These are phyloP conservation scores for Dendrobium nobile DNA, from an alignment of 106 monocot genomes.

Conservation along the genomic window DNA sequence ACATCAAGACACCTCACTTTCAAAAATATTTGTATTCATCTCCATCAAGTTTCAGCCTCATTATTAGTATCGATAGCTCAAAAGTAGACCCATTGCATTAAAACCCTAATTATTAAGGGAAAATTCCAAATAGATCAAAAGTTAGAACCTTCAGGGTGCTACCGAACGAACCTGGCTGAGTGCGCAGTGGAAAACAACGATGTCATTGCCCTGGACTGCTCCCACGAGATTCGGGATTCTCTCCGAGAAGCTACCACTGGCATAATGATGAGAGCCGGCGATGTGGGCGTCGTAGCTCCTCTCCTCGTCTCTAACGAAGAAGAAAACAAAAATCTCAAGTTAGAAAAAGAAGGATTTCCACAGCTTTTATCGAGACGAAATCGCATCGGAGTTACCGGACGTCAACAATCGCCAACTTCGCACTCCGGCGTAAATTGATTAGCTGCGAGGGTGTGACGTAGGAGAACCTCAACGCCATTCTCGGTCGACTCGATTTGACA, in stretches of 20 bases:
- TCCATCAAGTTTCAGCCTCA: no score
- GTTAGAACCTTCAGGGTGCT: no score
- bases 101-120: no score
- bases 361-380: neutral
- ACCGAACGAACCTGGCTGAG: constrained; percentile 64
- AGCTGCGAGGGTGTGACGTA: constrained; percentile 64
- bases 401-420: constrained; percentile 66
- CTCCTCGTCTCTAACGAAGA: constrained; percentile 73
- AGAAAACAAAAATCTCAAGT: neutral
- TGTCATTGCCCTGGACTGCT: constrained; percentile 64
- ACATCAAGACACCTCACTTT: no score
- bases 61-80: no score
- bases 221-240: constrained; percentile 56
- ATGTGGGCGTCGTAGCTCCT: constrained; percentile 91
- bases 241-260: constrained; percentile 58
- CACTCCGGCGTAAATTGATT: constrained; percentile 31
- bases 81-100: no score
- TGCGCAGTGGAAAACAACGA: constrained; percentile 94
- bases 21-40: no score
- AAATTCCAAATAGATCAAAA: no score
- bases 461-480: constrained; percentile 55
- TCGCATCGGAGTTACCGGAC: constrained; percentile 51
- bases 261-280: constrained; percentile 72
- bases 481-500: neutral
- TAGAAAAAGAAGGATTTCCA: neutral